A percentile compares a stretch with the other conserved stretches of the same genome.
Evolutionary conservation across 371 early-diverging fungal species (phyloP).

Genomic region (Mucor plumbeus): DNA sequence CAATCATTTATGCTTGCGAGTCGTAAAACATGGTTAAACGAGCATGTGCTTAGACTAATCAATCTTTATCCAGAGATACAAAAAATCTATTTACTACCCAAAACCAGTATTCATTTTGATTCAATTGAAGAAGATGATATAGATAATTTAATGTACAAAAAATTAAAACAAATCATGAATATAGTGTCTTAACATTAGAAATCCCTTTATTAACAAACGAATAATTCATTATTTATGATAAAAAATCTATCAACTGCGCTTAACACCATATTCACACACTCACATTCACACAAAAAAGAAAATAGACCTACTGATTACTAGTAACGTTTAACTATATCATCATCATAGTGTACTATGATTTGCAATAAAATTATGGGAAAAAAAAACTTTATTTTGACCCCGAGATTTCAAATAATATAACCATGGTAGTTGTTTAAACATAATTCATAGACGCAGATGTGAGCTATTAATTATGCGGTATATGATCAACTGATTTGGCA

Average conservation of each 20-base stretch:
- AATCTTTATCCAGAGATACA: conserved; percentile 18
- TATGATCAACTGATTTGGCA: too few species aligned
- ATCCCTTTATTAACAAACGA: background rate
- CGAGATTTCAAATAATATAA: too few species aligned
- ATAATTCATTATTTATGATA: background rate
- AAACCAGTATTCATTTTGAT: background rate
- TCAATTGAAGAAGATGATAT: background rate
- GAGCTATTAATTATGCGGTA: too few species aligned
- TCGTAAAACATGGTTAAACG: conserved; percentile 24
- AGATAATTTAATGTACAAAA: background rate
- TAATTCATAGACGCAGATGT: too few species aligned
- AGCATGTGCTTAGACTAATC: conserved; percentile 21
- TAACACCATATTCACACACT: background rate
- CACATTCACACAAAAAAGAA: background rate
- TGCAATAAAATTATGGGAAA: too few species aligned
- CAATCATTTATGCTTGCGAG: conserved; percentile 22
- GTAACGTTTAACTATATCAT: background rate
- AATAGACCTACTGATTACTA: too few species aligned
- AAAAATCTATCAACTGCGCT: background rate
- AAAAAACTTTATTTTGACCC: too few species aligned
- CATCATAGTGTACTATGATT: background rate
- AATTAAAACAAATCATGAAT: background rate
- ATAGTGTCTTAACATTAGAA: background rate
- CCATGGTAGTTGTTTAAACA: too few species aligned
- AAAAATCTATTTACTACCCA: conserved; percentile 11